A percentile compares a stretch with the other conserved stretches of the same genome.
Evolutionary conservation across 805 yeast species (phyloP).

Genomic region (Naumovozyma baii): DNA sequence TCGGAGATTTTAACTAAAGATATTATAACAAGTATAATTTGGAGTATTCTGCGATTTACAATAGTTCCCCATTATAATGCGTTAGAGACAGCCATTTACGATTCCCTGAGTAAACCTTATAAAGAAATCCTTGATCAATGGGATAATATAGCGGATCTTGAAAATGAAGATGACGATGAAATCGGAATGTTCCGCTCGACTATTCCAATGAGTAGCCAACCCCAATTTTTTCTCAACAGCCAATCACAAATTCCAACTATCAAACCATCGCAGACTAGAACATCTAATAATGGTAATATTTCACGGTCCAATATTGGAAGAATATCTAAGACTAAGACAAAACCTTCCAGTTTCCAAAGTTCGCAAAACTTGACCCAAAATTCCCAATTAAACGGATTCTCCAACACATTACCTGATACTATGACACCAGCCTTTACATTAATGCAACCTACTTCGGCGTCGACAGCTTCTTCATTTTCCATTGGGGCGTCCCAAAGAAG

Average conservation of each 20-base stretch:
- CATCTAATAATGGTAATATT: constrained; percentile 2
- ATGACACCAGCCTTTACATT: constrained; percentile 30
- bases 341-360: neutral
- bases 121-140: constrained; percentile 17
- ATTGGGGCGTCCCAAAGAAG: constrained; percentile 4
- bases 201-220: constrained; percentile 7
- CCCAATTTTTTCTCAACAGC: constrained; percentile 12
- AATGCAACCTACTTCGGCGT: constrained; percentile 14
- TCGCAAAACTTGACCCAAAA: constrained; percentile 3
- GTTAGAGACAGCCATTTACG: constrained; percentile 2
- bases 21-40: constrained; percentile 13
- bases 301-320: neutral
- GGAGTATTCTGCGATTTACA: constrained; percentile 11
- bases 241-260: constrained; percentile 26
- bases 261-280: constrained; percentile 20
- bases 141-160: constrained; percentile 11
- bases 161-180: constrained; percentile 6
- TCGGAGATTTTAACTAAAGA: constrained; percentile 14
- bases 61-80: constrained; percentile 6
- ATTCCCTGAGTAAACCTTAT: constrained; percentile 8
- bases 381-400: constrained; percentile 2
- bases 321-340: neutral
- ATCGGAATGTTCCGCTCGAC: neutral
- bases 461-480: constrained; percentile 12
- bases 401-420: constrained; percentile 18